Conservation (phyloP, 768 basidiomycete genomes). For the Rhizopogon roseolus region DNA sequence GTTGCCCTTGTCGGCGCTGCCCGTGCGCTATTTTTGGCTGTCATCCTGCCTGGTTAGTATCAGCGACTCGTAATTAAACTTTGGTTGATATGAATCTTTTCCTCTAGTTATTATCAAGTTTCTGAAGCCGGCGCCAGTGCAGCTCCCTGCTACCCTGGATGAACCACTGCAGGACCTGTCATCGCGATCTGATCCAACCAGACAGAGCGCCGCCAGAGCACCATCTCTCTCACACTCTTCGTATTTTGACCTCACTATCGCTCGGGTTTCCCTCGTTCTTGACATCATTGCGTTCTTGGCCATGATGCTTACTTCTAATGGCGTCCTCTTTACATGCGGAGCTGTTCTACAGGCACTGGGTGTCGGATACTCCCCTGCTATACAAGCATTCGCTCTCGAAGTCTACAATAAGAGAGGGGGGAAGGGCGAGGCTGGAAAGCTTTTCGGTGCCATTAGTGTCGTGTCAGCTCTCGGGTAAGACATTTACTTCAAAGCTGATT, state of each 20-base stretch:
- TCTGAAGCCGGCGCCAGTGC: constrained; percentile 37
- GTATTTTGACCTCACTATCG: constrained; percentile 65
- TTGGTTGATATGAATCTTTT: not conserved
- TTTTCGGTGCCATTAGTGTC: constrained; percentile 81
- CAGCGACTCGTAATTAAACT: not conserved
- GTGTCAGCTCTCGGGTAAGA: constrained; percentile 59
- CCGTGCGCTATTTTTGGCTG: constrained; percentile 50
- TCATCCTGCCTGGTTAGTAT: constrained; percentile 56
- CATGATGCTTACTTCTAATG: constrained; percentile 43
- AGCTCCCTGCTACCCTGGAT: constrained; percentile 8
- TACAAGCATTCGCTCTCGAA: constrained; percentile 68
- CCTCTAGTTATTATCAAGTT: constrained; percentile 50
- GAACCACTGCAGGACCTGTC: constrained; percentile 13
- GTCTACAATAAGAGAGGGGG: constrained; percentile 53
- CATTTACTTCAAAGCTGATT: constrained; percentile 6
- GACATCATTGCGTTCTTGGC: constrained; percentile 48
- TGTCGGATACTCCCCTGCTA: constrained; percentile 58
- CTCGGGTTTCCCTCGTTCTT: constrained; percentile 54
- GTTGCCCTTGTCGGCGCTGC: constrained; percentile 48
- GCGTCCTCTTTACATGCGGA: constrained; percentile 46
- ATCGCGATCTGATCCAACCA: constrained; percentile 4
- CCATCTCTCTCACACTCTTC: constrained; percentile 30
- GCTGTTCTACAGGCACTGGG: constrained; percentile 53
- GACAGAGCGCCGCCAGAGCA: not conserved
- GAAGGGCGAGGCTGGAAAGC: constrained; percentile 54